Conservation (phyloP, 2,329 filamentous ascomycete genomes). For the Chalaropsis ovoidea region DNA sequence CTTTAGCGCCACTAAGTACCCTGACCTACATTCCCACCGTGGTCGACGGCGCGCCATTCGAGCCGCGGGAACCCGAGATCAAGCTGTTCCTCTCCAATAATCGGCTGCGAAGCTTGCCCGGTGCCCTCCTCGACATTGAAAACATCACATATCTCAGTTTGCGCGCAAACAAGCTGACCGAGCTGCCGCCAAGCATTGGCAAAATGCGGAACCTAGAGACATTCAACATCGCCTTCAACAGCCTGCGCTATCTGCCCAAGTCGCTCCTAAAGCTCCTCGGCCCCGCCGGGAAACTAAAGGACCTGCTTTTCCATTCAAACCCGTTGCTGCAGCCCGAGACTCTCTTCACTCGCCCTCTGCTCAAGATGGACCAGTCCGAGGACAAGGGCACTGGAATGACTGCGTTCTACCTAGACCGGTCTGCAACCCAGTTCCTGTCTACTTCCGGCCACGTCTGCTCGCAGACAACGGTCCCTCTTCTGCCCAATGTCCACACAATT, state of each 20-base stretch:
- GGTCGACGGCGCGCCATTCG: conserved; percentile 48
- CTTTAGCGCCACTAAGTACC: conserved; percentile 46
- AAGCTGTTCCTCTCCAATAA: conserved; percentile 55
- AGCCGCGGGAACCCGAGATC: conserved; percentile 47
- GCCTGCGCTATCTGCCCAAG: conserved; percentile 49
- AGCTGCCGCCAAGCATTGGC: conserved; percentile 51
- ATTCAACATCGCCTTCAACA: conserved; percentile 58
- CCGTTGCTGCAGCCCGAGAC: conserved; percentile 43
- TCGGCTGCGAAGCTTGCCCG: conserved; percentile 45
- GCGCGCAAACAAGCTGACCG: conserved; percentile 51
- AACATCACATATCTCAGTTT: conserved; percentile 56
- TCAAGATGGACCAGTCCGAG: conserved; percentile 19
- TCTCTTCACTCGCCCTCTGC: conserved; percentile 22
- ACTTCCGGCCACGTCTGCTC: conserved; percentile 18
- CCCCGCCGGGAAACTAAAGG: conserved; percentile 37
- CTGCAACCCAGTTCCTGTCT: conserved; percentile 22
- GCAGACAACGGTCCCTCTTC: conserved; percentile 10
- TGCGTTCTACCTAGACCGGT: conserved; percentile 24
- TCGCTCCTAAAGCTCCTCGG: conserved; percentile 51
- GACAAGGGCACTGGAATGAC: conserved; percentile 21
- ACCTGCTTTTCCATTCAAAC: conserved; percentile 53
- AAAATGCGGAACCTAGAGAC: conserved; percentile 49
- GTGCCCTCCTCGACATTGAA: conserved; percentile 51
- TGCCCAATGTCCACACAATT: conserved; percentile 9
- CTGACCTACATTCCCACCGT: conserved; percentile 47